These are phyloP conservation scores for Saccharomyces mikatae DNA, from an alignment of 805 yeast species.

Conservation along the genomic window DNA sequence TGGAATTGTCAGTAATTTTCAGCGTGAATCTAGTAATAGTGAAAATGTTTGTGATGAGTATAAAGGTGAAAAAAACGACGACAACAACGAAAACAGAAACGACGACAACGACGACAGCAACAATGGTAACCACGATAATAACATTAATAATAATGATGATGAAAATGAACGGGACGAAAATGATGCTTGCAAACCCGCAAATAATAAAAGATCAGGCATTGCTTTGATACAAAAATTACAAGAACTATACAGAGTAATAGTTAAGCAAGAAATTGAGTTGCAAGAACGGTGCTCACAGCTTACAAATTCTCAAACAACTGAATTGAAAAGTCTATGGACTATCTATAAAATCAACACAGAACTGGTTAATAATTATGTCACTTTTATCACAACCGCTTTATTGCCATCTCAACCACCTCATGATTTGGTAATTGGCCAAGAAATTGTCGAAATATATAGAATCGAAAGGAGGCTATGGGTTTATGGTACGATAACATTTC, in stretches of 20 bases:
- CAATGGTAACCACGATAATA: slow-evolving; percentile 3
- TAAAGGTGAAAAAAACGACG: slow-evolving; percentile 1
- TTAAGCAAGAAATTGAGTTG: slow-evolving; percentile 57
- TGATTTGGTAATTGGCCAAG: slow-evolving; percentile 45
- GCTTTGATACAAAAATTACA: slow-evolving; percentile 61
- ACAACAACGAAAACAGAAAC: slow-evolving; percentile 1
- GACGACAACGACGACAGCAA: slow-evolving; percentile 1
- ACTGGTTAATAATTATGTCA: slow-evolving; percentile 61
- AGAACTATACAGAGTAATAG: slow-evolving; percentile 64
- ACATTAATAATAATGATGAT: slow-evolving; percentile 9
- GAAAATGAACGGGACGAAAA: slow-evolving; percentile 5
- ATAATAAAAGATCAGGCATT: slow-evolving; percentile 30
- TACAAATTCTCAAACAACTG: slow-evolving; percentile 46
- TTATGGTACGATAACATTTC: slow-evolving; percentile 72
- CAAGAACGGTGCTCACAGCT: slow-evolving; percentile 61
- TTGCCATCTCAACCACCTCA: slow-evolving; percentile 56
- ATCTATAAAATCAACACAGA: slow-evolving; percentile 62
- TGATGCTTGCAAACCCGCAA: slow-evolving; percentile 4
- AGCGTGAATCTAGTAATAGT: background rate
- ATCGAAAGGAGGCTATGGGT: slow-evolving; percentile 80
- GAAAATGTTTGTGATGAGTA: slow-evolving; percentile 1
- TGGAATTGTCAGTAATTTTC: background rate
- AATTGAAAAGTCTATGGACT: slow-evolving; percentile 61
- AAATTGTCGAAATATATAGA: slow-evolving; percentile 67
- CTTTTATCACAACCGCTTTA: slow-evolving; percentile 61